A percentile compares a stretch with the other conserved stretches of the same genome.
phyloP scores from a whole-genome alignment of 495 filamentous ascomycete genomes.

The Lophiostoma macrostomum region DNA sequence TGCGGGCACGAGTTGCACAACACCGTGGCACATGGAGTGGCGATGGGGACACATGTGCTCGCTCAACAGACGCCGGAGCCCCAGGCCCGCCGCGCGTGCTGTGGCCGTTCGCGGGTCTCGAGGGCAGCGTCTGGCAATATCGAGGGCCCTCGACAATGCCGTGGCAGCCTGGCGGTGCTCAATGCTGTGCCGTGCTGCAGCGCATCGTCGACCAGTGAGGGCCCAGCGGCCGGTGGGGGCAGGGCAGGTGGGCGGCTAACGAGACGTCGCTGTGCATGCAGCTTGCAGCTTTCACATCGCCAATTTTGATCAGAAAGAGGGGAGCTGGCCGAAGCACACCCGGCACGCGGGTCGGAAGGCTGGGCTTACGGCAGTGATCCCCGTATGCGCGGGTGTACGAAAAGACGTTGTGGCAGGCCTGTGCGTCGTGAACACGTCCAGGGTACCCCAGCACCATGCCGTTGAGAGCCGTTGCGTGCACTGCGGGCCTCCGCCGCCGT shows the following conservation, averaged over 20 bases:
- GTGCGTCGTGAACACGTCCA: too few species aligned
- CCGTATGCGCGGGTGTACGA: slow-evolving; percentile 9
- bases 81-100: too few species aligned
- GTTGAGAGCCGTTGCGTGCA: background rate
- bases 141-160: slow-evolving; percentile 3
- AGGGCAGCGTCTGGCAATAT: slow-evolving; percentile 17
- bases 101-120: too few species aligned
- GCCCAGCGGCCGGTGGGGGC: background rate
- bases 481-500: background rate
- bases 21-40: too few species aligned
- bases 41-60: too few species aligned
- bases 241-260: slow-evolving; percentile 23
- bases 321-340: background rate
- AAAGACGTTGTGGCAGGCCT: slow-evolving; percentile 21
- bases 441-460: too few species aligned
- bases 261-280: slow-evolving; percentile 7
- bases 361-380: slow-evolving; percentile 7
- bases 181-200: slow-evolving; percentile 13
- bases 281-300: slow-evolving; percentile 5
- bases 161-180: slow-evolving; percentile 1
- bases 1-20: too few species aligned
- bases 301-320: background rate
- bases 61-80: too few species aligned
- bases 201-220: slow-evolving; percentile 14
- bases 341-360: slow-evolving; percentile 8